Evolutionary conservation across 257 asterid species (phyloP).

Genomic region (Solanum piurae): DNA sequence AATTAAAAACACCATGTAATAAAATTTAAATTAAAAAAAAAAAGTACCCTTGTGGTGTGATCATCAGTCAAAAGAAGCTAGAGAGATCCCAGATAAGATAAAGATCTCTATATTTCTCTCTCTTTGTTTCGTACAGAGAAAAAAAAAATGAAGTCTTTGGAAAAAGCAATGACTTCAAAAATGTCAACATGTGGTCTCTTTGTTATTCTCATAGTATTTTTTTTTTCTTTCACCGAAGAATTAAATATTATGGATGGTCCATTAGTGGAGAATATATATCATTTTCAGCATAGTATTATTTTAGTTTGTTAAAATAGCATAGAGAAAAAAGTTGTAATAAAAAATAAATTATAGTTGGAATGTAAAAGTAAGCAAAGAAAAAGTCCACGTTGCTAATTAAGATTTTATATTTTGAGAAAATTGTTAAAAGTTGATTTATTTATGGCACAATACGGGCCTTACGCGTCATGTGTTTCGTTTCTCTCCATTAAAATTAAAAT

Average conservation of each 20-base stretch:
- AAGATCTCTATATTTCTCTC: slow-evolving; percentile 19
- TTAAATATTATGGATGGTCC: background rate
- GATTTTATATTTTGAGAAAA: background rate
- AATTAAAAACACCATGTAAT: background rate
- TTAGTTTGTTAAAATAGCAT: background rate
- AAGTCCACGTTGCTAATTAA: background rate
- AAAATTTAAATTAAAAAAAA: background rate
- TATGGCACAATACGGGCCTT: background rate
- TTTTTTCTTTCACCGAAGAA: background rate
- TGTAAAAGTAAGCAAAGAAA: background rate
- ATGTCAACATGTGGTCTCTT: slow-evolving; percentile 34
- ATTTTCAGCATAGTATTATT: background rate
- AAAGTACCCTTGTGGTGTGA: slow-evolving; percentile 1
- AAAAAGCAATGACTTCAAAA: slow-evolving; percentile 42
- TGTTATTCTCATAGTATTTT: background rate
- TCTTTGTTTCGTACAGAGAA: slow-evolving; percentile 14
- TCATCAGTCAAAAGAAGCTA: slow-evolving; percentile 16
- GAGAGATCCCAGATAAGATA: slow-evolving; percentile 37
- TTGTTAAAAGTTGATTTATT: background rate
- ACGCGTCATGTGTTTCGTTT: background rate
- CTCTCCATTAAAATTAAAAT: background rate
- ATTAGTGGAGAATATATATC: background rate
- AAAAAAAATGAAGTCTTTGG: slow-evolving; percentile 29
- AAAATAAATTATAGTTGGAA: background rate
- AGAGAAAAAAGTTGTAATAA: background rate